Percentiles rank a stretch among this genome's conserved stretches.
phyloP scores from a whole-genome alignment of 208 protist genomes.

The Trichomonas tenax region DNA sequence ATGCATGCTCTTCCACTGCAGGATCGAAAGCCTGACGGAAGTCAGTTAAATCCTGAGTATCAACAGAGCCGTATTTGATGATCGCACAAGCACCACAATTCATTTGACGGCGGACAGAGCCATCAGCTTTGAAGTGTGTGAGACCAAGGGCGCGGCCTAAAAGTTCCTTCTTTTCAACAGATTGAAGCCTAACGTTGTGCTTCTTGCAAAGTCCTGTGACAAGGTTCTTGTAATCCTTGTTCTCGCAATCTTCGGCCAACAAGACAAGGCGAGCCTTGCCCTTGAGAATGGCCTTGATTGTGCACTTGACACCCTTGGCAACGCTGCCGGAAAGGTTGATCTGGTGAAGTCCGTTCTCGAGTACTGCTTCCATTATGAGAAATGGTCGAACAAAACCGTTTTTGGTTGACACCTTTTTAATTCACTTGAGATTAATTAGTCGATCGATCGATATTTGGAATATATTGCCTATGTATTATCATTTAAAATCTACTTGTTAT shows the following conservation, averaged over 20 bases:
- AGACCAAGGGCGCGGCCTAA: background rate
- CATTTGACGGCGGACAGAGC: background rate
- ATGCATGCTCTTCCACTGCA: background rate
- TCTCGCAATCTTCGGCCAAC: background rate
- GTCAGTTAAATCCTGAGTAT: background rate
- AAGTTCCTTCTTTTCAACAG: background rate
- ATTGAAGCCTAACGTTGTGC: background rate
- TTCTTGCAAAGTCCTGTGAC: background rate
- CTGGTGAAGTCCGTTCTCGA: background rate
- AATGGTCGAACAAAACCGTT: background rate
- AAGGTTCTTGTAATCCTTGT: background rate
- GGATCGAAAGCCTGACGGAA: background rate
- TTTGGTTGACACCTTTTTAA: background rate
- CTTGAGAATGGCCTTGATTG: background rate
- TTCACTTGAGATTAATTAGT: background rate
- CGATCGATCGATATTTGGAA: no score
- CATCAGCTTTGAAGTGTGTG: background rate
- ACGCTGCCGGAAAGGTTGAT: background rate
- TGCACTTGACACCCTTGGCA: background rate
- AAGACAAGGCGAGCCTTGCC: background rate
- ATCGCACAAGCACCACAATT: slow-evolving; percentile 1
- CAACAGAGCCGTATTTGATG: background rate
- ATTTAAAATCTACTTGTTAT: no score
- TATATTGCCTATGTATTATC: no score
- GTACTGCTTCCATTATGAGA: background rate